Evolutionary conservation across 2,329 filamentous ascomycete genomes (phyloP), one percentile per base, ranked within the genome.

Genomic region (Xylaria sp.): DNA sequence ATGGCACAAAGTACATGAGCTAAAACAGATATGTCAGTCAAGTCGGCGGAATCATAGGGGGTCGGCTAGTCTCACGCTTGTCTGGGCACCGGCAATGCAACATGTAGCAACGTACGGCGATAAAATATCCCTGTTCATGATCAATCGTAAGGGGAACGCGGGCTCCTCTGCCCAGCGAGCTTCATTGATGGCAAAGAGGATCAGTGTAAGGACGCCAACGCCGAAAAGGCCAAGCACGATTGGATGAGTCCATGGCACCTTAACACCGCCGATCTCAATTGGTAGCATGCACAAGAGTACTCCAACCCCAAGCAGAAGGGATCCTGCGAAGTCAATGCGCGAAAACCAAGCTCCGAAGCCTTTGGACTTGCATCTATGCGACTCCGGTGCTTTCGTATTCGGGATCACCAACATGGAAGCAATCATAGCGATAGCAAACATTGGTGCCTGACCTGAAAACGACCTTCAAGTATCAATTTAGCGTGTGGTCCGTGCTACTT

Each of bases 1-100:
- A 78, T 0, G 91, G 91, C 0, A 92, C 85, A 0, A 86, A 85
- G 63, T 89, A 90, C 86, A 92, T 89, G 75, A 89, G 82, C 79
- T 84, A 3, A 2, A 20, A 26, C 5, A 23, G 17, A 6, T 67
- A 51, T 11, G 59, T 70, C 57, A 48, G 73, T 71, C 11, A 44
- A 31, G 9, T 26, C 20, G 3, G 11, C 6, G 36, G 36, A 13
- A 69, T 59, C 36, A 61, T 67, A 54, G 15, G 31, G 4, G 2
- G 70, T 69, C 3, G 15, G 20, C 44, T 69, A 2, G 5, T 51
- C 82, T 72, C 73, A 89, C 84, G 0, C 83, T 85, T 9, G 88
- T 77, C 73, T 93, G 91, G 0, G 88, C 87, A 0, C 84, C 83
- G 0, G 82, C 79, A 69, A 91, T 89, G 0, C 86, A 79, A 2